Base-by-base conservation (phyloP, 78 protist genomes). In the Guillardia theta region DNA sequence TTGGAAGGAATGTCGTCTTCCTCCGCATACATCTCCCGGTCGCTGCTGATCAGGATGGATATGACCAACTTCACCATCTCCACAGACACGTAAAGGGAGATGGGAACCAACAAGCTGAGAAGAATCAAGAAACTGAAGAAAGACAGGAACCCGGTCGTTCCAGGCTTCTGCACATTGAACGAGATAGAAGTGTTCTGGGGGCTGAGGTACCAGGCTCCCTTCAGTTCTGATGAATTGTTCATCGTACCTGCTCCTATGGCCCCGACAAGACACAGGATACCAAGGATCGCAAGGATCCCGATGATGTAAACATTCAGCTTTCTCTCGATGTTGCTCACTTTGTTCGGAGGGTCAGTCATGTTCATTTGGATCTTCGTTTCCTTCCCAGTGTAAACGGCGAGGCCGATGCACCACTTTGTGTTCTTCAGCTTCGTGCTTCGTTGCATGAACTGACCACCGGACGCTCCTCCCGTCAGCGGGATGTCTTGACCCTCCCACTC, bases 271-370 rank as follows among this genome's bases (percentile, higher is more conserved):
- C 87, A 70, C 47, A 70, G 87, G 45, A 36, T 43, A 50, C 39
- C 39, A 50, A 78, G 90, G 50, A 43, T 24, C 43, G 24, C 21
- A 19, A 78, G 44, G 90, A 78, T 18, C 37, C 50, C 90, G 1
- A 18, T 1, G 90, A 78, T 78, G 90, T 78, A 78, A 50, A 4
- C 44, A 30, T 41, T 78, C 18, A 78, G 90, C 33, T 70, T 70
- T 12, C 87, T 27, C 90, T 78, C 90, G 90, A 78, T 78, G 33
- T 78, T 78, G 50, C 43, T 24, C 0, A 36, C 8, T 19, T 78
- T 78, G 90, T 43, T 78, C 45, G 90, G 90, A 24, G 90, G 90
- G 48, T 78, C 90, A 0, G 53, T 48, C 93, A 88, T 88, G 64
- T 88, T 88, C 93, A 48, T 88, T 27, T 58, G 70, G 70, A 88